These are phyloP conservation scores for Byssoonygena ceratinophila DNA, from an alignment of 2,329 filamentous ascomycete species.

Conservation along the genomic window DNA sequence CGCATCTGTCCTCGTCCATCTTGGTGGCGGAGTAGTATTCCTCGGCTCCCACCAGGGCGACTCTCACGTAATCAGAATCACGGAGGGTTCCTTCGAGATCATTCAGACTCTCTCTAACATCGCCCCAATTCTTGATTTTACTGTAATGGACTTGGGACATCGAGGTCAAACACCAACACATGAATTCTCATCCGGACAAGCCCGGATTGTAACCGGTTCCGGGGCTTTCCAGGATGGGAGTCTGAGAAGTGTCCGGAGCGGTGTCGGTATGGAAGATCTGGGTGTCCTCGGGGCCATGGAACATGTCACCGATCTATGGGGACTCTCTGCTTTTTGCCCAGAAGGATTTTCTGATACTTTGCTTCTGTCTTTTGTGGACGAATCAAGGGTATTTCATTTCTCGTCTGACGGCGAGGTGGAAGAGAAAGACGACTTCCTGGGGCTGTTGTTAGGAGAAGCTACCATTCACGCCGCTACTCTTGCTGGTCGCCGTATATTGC, in stretches of 20 bases:
- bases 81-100: slow-evolving; percentile 51
- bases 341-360: slow-evolving; percentile 51
- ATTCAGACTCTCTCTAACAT: slow-evolving; percentile 74
- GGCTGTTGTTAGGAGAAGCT: slow-evolving; percentile 56
- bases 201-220: slow-evolving; percentile 83
- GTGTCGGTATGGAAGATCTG: slow-evolving; percentile 80
- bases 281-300: slow-evolving; percentile 72
- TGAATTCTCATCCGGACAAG: slow-evolving; percentile 90
- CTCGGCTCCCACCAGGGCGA: slow-evolving; percentile 89
- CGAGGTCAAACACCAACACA: slow-evolving; percentile 68
- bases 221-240: slow-evolving; percentile 84
- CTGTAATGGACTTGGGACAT: slow-evolving; percentile 91
- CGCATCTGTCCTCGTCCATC: slow-evolving; percentile 67
- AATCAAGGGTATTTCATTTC: slow-evolving; percentile 76
- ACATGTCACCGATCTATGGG: slow-evolving; percentile 62
- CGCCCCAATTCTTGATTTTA: slow-evolving; percentile 84
- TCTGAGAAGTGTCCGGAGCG: slow-evolving; percentile 80
- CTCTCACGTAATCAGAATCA: slow-evolving; percentile 65
- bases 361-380: slow-evolving; percentile 67
- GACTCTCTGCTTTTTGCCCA: slow-evolving; percentile 47
- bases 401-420: slow-evolving; percentile 66
- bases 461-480: slow-evolving; percentile 64
- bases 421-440: slow-evolving; percentile 67
- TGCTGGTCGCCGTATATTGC: slow-evolving; percentile 54
- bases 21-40: slow-evolving; percentile 59